Evolutionary conservation across 2,329 filamentous ascomycete genomes (phyloP).

Genomic region (Fusarium coffeatum): DNA sequence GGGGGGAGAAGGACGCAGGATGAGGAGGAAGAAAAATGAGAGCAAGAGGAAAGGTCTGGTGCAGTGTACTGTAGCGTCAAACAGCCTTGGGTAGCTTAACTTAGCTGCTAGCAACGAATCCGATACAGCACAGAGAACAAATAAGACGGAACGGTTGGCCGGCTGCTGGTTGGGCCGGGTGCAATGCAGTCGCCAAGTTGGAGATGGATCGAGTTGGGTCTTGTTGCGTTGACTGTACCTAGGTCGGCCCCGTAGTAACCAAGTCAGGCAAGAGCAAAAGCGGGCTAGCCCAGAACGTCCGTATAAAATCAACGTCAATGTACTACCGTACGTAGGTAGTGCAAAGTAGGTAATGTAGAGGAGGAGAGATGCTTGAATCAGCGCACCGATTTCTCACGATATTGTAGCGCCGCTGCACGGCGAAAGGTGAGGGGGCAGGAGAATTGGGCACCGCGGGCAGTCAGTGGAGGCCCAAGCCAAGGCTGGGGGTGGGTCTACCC

Average conservation of each 20-base stretch:
- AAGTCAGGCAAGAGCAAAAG: constrained; percentile 4
- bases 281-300: constrained; percentile 25
- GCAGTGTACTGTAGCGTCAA: constrained; percentile 22
- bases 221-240: constrained; percentile 17
- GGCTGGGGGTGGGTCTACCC: constrained; percentile 33
- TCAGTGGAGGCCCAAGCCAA: constrained; percentile 46
- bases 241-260: constrained; percentile 10
- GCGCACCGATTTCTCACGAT: constrained; percentile 15
- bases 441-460: constrained; percentile 38
- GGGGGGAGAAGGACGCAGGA: constrained; percentile 8
- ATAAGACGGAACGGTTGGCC: constrained; percentile 24
- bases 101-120: constrained; percentile 31
- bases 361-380: constrained; percentile 12
- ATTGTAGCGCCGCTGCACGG: constrained; percentile 8
- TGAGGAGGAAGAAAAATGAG: constrained; percentile 35
- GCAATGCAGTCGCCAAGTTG: constrained; percentile 44
- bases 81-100: constrained; percentile 14
- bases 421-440: constrained; percentile 38
- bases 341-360: neutral
- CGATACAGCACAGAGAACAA: constrained; percentile 22
- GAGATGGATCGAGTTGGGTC: constrained; percentile 40
- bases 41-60: constrained; percentile 26
- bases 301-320: constrained; percentile 8
- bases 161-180: constrained; percentile 38
- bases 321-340: neutral